Base-by-base conservation (phyloP, 2,329 filamentous ascomycete genomes). In the Pseudogymnoascus sp. region DNA sequence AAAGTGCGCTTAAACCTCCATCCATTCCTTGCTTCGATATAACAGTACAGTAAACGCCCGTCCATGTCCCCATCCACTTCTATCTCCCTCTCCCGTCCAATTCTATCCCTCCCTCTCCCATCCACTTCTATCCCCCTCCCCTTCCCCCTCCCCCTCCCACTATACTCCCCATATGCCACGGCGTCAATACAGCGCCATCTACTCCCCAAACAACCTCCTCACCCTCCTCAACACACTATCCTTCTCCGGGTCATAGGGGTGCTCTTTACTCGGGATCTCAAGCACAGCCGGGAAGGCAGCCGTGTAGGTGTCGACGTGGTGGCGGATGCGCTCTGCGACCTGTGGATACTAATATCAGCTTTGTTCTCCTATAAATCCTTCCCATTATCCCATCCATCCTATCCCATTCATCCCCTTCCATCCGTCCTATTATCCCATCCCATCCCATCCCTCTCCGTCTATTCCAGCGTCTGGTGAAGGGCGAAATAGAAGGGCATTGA, bases 211-310 rank as follows among this genome's bases (percentile, higher is more conserved):
- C 66, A 90, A 72, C 71, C 87, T 84, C 74, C 84, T 80, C 67
- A 99, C 94, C 68, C 94, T 84, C 78, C 92, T 90, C 77, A 99
- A 76, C 45, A 99, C 93, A 73, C 93, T 97, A 76, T 99, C 94
- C 81, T 99, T 99, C 78, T 99, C 94, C 0, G 94, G 94, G 71
- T 99, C 93, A 73, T 99, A 99, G 2, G 94, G 94, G 75, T 99
- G 94, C 75, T 99, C 94, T 82, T 99, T 99, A 78, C 91, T 96
- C 23, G 94, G 94, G 65, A 99, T 97, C 77, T 99, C 94, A 63
- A 99, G 85, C 62, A 99, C 84, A 22, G 92, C 88, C n/a, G 94
- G 94, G 77, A 99, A 99, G 4, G 94, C 92, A 59, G 93, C 91
- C 19, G 91, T 93, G 77, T 96, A 97, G 38, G 85, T 86, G 76